A percentile compares a stretch with the other conserved stretches of the same genome.
These are phyloP conservation scores for Chaetomium fimeti DNA, from an alignment of 495 filamentous ascomycete genomes.

Conservation along the genomic window DNA sequence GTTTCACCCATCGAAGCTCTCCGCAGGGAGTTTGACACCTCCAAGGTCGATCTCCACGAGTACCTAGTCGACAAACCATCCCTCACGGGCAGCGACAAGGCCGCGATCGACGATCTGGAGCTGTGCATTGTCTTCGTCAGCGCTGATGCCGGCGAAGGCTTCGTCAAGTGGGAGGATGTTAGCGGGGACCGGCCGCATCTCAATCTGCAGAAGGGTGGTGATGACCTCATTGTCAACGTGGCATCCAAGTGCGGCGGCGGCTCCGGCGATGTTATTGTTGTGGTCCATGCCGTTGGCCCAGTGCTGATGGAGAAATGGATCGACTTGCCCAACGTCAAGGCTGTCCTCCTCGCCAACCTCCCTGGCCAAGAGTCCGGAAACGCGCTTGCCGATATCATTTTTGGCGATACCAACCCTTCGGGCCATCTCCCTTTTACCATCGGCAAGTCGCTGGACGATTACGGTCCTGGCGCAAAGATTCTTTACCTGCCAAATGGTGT, in stretches of 20 bases:
- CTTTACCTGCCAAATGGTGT: constrained; percentile 70
- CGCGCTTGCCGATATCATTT: constrained; percentile 77
- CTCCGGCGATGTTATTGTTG: constrained; percentile 67
- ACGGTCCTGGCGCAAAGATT: constrained; percentile 74
- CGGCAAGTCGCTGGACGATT: constrained; percentile 75
- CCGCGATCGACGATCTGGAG: constrained; percentile 54
- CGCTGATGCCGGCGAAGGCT: constrained; percentile 64
- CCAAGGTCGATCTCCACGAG: constrained; percentile 58
- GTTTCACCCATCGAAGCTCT: constrained; percentile 69
- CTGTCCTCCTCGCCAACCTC: constrained; percentile 80
- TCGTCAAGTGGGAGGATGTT: constrained; percentile 59
- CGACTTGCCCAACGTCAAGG: constrained; percentile 73
- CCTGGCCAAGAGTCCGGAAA: constrained; percentile 90
- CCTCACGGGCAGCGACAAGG: constrained; percentile 26
- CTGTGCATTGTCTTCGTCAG: constrained; percentile 68
- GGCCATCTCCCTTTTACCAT: constrained; percentile 90
- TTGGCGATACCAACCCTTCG: constrained; percentile 81
- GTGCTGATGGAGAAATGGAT: constrained; percentile 84
- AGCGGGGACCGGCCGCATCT: constrained; percentile 83
- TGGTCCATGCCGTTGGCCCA: constrained; percentile 89
- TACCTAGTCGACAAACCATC: constrained; percentile 57
- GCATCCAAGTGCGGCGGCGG: constrained; percentile 67
- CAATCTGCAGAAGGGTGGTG: constrained; percentile 72
- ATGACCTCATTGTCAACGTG: constrained; percentile 68
- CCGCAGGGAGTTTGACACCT: constrained; percentile 56